phyloP scores from a whole-genome alignment of 2,329 filamentous ascomycete species.

The Fusarium sp. region DNA sequence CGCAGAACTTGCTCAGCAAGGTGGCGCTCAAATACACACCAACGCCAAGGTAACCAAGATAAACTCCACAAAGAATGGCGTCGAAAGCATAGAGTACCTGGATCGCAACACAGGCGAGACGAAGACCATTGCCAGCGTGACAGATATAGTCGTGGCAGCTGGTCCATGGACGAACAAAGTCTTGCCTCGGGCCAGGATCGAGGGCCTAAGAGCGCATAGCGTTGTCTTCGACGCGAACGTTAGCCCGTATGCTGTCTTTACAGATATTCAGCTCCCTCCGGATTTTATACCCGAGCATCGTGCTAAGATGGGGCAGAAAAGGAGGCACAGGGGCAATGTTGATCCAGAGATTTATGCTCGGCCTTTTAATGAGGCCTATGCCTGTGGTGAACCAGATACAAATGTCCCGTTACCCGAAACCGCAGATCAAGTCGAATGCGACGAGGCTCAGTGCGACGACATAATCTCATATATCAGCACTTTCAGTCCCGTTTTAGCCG shows the following conservation, averaged over 20 bases:
- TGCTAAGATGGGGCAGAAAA: constrained; percentile 58
- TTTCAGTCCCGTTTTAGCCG: constrained; percentile 71
- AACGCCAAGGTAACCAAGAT: constrained; percentile 76
- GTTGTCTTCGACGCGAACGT: constrained; percentile 73
- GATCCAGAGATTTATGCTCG: constrained; percentile 95
- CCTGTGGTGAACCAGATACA: constrained; percentile 90
- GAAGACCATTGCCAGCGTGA: constrained; percentile 55
- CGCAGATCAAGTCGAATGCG: constrained; percentile 78
- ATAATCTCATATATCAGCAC: constrained; percentile 80
- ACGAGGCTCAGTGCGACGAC: constrained; percentile 82
- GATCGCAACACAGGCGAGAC: constrained; percentile 56
- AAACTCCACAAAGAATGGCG: constrained; percentile 59
- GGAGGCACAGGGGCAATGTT: constrained; percentile 69
- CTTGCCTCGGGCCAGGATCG: constrained; percentile 66
- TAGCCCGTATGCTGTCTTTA: constrained; percentile 83
- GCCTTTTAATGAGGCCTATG: constrained; percentile 89
- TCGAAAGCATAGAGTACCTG: constrained; percentile 70
- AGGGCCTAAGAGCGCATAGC: constrained; percentile 70
- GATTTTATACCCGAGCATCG: constrained; percentile 67
- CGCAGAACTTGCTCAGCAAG: constrained; percentile 76
- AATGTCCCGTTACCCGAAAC: constrained; percentile 78
- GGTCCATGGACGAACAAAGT: constrained; percentile 72
- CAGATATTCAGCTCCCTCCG: constrained; percentile 78
- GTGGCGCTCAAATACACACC: constrained; percentile 73
- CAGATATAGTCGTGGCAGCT: constrained; percentile 65